Conservation (phyloP, 345 rosid genomes). For the Balakata baccata region DNA sequence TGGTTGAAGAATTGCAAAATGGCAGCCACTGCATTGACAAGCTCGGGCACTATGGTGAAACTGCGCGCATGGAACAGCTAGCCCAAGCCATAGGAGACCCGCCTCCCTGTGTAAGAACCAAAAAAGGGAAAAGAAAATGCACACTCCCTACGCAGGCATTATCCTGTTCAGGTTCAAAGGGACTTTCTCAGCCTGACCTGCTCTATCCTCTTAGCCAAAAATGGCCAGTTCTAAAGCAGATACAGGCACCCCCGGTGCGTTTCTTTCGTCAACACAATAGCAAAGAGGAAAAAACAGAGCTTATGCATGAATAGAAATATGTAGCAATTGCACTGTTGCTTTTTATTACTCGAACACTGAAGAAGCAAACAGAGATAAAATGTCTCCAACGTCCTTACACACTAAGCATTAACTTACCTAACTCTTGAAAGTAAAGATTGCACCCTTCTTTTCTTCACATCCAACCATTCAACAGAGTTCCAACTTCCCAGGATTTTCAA, state of each 20-base stretch:
- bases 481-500: not conserved
- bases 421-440: slow-evolving; percentile 24
- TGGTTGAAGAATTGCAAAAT: not conserved
- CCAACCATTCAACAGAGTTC: slow-evolving; percentile 11
- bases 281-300: not conserved
- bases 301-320: not conserved
- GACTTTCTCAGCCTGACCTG: slow-evolving; percentile 98
- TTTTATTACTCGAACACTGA: slow-evolving; percentile 34
- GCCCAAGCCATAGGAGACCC: slow-evolving; percentile 31
- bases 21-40: slow-evolving; percentile 9
- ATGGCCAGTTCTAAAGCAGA: slow-evolving; percentile 35
- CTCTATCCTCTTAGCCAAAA: slow-evolving; percentile 26
- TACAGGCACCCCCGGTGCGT: slow-evolving; percentile 99
- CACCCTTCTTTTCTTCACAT: slow-evolving; percentile 16
- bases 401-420: slow-evolving; percentile 62
- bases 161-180: slow-evolving; percentile 99
- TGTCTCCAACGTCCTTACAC: slow-evolving; percentile 34
- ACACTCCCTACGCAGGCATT: slow-evolving; percentile 99
- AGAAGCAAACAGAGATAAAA: slow-evolving; percentile 29
- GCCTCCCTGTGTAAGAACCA: slow-evolving; percentile 48
- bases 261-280: slow-evolving; percentile 50
- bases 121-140: slow-evolving; percentile 44
- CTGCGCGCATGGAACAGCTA: slow-evolving; percentile 28
- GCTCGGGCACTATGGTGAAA: slow-evolving; percentile 5
- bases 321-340: slow-evolving; percentile 8